Percentiles rank a stretch among this genome's conserved stretches.
phyloP scores from a whole-genome alignment of 345 rosid species.

The rapeseed (Brassica napus) region DNA sequence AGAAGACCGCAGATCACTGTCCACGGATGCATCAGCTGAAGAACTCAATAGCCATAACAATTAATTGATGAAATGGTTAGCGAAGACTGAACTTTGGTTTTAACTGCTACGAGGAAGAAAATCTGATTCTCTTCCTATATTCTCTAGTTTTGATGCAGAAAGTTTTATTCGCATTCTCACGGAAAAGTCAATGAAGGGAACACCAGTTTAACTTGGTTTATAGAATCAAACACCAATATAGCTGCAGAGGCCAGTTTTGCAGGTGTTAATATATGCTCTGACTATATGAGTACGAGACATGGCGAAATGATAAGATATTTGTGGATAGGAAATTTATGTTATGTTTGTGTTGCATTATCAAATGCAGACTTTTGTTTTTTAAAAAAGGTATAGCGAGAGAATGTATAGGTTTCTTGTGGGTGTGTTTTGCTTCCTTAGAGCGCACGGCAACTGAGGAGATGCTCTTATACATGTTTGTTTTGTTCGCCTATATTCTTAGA shows the following conservation, averaged over 20 bases:
- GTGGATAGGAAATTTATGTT: conserved; percentile 16
- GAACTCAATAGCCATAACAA: conserved; percentile 6
- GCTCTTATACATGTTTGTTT: conserved; percentile 6
- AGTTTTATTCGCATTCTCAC: neutral
- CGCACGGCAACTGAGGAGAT: conserved; percentile 6
- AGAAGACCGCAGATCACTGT: conserved; percentile 12
- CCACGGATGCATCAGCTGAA: conserved; percentile 20
- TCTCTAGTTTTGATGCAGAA: conserved; percentile 21
- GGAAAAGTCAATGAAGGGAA: conserved; percentile 5
- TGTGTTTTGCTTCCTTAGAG: conserved; percentile 26
- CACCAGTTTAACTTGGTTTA: conserved; percentile 13
- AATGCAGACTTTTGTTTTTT: conserved; percentile 6
- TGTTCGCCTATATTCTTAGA: neutral
- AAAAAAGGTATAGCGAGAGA: conserved; percentile 8
- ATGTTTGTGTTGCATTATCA: conserved; percentile 1
- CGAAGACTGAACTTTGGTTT: conserved; percentile 1
- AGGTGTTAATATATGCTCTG: neutral
- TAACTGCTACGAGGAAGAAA: conserved; percentile 25
- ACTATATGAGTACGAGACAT: neutral
- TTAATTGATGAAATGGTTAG: conserved; percentile 39
- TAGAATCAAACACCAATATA: conserved; percentile 11
- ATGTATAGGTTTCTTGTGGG: conserved; percentile 14
- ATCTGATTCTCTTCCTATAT: conserved; percentile 23
- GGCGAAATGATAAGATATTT: neutral
- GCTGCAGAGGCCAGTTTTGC: conserved; percentile 5